A percentile compares a stretch with the other conserved stretches of the same genome.
phyloP scores from a whole-genome alignment of 768 basidiomycete species.

The Cystofilobasidium ferigula region DNA sequence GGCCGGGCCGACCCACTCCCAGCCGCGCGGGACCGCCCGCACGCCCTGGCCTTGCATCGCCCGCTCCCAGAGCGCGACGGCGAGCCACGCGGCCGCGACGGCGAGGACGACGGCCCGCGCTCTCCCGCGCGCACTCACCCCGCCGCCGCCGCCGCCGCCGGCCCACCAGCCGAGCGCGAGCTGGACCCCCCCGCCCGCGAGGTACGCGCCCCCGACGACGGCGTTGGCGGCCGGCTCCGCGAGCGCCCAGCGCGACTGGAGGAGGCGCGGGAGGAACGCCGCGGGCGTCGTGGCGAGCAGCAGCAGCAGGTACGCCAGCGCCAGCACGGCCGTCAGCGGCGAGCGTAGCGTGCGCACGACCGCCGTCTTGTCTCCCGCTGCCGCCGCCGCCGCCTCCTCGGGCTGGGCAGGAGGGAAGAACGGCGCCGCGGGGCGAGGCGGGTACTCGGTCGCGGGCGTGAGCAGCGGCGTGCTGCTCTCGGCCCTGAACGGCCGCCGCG shows the following conservation, averaged over 20 bases:
- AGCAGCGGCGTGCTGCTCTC: background rate
- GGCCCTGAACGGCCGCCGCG: background rate
- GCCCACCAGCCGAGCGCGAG: slow-evolving; percentile 15
- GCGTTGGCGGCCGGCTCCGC: slow-evolving; percentile 12
- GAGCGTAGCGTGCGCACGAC: slow-evolving; percentile 1
- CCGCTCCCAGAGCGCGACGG: slow-evolving; percentile 8
- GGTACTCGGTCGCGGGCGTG: background rate
- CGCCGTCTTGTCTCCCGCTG: background rate
- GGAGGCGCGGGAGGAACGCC: slow-evolving; percentile 21
- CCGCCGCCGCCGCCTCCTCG: background rate
- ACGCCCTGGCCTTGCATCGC: slow-evolving; percentile 3
- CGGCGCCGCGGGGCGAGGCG: background rate
- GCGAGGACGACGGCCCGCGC: background rate
- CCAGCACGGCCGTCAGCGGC: slow-evolving; percentile 4
- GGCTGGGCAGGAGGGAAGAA: background rate
- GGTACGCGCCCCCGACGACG: slow-evolving; percentile 14
- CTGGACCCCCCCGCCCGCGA: slow-evolving; percentile 15
- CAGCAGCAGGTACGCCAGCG: slow-evolving; percentile 19
- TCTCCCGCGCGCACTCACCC: background rate
- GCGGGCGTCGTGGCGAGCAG: slow-evolving; percentile 23
- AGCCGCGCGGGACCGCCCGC: background rate
- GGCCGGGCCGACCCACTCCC: background rate
- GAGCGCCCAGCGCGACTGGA: slow-evolving; percentile 17
- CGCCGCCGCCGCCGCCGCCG: background rate
- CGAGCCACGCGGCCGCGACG: slow-evolving; percentile 1